Base-by-base conservation (phyloP, 2,329 filamentous ascomycete species). In the Penicillium sp. region DNA sequence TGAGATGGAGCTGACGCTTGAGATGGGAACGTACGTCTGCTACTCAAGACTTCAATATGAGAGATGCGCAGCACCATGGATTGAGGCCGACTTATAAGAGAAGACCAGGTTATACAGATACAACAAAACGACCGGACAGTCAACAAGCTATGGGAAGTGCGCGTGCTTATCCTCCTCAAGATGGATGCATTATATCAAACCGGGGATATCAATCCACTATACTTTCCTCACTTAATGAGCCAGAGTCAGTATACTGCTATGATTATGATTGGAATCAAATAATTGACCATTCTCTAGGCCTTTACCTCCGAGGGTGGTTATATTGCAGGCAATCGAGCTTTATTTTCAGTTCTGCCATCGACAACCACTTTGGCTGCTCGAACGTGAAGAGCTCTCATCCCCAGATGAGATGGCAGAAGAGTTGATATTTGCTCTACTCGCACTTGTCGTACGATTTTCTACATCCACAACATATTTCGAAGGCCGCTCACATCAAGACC, bases 361-460 rank as follows among this genome's bases (percentile, higher is more conserved):
- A 35, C 64, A 66, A 47, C 64, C 64, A 14, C 53, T 66, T 12
- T 66, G 64, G 64, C 51, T 64, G 8, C 63, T 66, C 40, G 64
- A 63, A 23, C 52, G 33, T 11, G 53, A 61, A 20, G 62, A 65
- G 20, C 18, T 64, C n/a, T 42, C 53, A 3, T 51, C 56, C 6
- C 21, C 50, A n/a, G 40, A 56, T 49, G 20, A 50, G 5, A 57
- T 58, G 23, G 30, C 42, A 11, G 61, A 64, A 48, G 63, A 66
- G 45, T 23, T 63, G 1, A 24, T 59, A 6, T 62, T 60, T 30
- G 55, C 61, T 20, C 24, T 66, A 12, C 49, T 65, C 11, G 60
- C 62, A 5, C 59, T 66, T 21, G 47, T 62, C 5, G n/a, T 52
- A 16, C 55, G 60, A 47, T 62, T 64, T 53, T 63, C 62, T 6